Percentiles rank a stretch among this genome's conserved stretches.
phyloP scores from a whole-genome alignment of 805 yeast species.

The Kuraishia borneana region DNA sequence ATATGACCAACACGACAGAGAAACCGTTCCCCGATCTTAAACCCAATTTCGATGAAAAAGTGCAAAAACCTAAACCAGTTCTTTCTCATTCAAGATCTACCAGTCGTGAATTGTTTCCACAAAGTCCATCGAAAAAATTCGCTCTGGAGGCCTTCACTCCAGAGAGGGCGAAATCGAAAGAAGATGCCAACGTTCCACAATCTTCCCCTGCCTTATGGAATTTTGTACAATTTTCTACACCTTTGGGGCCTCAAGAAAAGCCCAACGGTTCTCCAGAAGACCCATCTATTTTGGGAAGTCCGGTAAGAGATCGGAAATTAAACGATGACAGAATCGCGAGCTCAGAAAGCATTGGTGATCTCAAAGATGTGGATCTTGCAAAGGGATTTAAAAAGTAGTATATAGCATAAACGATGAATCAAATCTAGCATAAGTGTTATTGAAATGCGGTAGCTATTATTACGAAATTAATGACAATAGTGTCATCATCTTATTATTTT shows the following conservation, averaged over 20 bases:
- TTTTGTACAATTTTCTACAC: slow-evolving; percentile 61
- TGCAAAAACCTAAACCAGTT: slow-evolving; percentile 3
- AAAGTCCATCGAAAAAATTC: slow-evolving; percentile 24
- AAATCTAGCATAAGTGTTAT: too few species aligned
- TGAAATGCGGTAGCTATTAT: too few species aligned
- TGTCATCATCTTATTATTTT: too few species aligned
- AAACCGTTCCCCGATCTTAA: background rate
- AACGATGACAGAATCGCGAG: background rate
- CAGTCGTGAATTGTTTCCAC: slow-evolving; percentile 10
- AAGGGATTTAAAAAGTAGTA: slow-evolving; percentile 28
- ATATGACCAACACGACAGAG: slow-evolving; percentile 5
- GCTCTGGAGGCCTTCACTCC: slow-evolving; percentile 60
- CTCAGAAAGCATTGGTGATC: slow-evolving; percentile 21
- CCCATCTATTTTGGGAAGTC: slow-evolving; percentile 1
- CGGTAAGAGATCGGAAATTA: background rate
- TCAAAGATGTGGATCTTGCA: slow-evolving; percentile 34
- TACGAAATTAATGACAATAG: too few species aligned
- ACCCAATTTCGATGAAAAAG: background rate
- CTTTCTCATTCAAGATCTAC: slow-evolving; percentile 1
- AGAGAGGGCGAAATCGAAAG: slow-evolving; percentile 33
- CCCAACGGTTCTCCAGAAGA: background rate
- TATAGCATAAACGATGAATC: too few species aligned
- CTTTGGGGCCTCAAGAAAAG: slow-evolving; percentile 12
- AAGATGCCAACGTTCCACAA: slow-evolving; percentile 9
- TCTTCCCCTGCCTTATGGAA: slow-evolving; percentile 93